These are phyloP conservation scores for Leccinum arenicola DNA, from an alignment of 768 basidiomycete species.

Conservation along the genomic window DNA sequence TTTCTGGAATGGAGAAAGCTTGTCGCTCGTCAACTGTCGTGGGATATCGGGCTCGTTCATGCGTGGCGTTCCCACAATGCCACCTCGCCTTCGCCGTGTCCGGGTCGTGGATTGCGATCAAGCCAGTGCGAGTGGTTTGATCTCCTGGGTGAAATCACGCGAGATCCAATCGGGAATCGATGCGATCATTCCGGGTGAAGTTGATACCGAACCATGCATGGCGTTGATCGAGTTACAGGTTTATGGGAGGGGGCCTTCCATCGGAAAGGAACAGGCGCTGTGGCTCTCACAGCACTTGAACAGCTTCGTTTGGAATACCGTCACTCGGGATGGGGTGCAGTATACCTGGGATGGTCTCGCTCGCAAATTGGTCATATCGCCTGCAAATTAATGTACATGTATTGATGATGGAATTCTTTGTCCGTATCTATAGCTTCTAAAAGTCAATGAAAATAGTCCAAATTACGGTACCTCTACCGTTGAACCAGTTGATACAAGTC, in stretches of 20 bases:
- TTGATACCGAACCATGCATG: neutral
- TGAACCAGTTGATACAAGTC: neutral
- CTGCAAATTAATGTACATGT: neutral
- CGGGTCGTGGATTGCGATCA: constrained; percentile 8
- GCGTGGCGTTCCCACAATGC: neutral
- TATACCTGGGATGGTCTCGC: constrained; percentile 2
- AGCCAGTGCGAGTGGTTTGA: neutral
- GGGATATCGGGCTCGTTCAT: constrained; percentile 4
- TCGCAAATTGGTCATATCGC: neutral
- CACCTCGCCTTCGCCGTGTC: constrained; percentile 3
- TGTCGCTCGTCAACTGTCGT: constrained; percentile 6
- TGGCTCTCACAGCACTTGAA: constrained; percentile 7
- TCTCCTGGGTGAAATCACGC: constrained; percentile 1
- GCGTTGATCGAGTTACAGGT: constrained; percentile 6
- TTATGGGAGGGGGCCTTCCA: constrained; percentile 3
- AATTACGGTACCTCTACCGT: neutral
- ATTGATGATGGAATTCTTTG: neutral
- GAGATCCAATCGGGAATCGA: constrained; percentile 4
- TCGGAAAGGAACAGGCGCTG: neutral
- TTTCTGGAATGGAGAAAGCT: constrained; percentile 10
- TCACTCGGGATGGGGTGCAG: neutral
- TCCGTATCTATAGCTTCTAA: neutral
- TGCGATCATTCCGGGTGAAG: neutral
- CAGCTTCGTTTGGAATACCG: constrained; percentile 7
- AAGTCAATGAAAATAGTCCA: neutral